These are phyloP conservation scores for Boechera divaricarpa DNA, from an alignment of 345 rosid species.

Conservation along the genomic window DNA sequence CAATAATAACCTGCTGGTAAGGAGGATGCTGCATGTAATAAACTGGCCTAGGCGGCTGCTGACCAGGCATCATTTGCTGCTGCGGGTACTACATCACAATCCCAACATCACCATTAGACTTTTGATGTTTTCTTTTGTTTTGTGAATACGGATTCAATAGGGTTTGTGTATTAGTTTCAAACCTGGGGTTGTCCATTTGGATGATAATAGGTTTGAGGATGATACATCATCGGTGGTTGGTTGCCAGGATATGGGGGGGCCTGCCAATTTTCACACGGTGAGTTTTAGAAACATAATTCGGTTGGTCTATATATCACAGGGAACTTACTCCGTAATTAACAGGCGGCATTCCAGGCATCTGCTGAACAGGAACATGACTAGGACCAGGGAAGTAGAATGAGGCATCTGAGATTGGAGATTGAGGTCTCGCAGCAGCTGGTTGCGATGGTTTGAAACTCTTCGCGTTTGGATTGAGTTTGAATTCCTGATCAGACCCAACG, in stretches of 20 bases:
- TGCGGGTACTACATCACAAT: slow-evolving; percentile 43
- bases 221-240: slow-evolving; percentile 71
- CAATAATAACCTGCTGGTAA: slow-evolving; percentile 76
- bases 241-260: slow-evolving; percentile 65
- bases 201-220: slow-evolving; percentile 69
- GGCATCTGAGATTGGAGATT: slow-evolving; percentile 65
- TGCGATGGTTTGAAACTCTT: slow-evolving; percentile 82
- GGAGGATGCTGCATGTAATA: slow-evolving; percentile 58
- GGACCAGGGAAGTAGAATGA: slow-evolving; percentile 65
- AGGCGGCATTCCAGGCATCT: slow-evolving; percentile 76
- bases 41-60: slow-evolving; percentile 61
- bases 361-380: slow-evolving; percentile 54
- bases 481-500: slow-evolving; percentile 67
- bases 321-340: slow-evolving; percentile 74
- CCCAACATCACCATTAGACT: slow-evolving; percentile 13
- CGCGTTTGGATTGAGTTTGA: slow-evolving; percentile 91
- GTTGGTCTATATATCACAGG: not conserved
- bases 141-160: not conserved
- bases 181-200: slow-evolving; percentile 79
- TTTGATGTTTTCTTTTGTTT: not conserved
- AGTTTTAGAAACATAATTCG: slow-evolving; percentile 2
- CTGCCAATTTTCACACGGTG: slow-evolving; percentile 49
- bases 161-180: slow-evolving; percentile 8
- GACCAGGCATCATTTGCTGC: slow-evolving; percentile 71
- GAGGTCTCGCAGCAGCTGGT: slow-evolving; percentile 59